A percentile compares a stretch with the other conserved stretches of the same genome.
These are phyloP conservation scores for Rutstroemia sydowiana DNA, from an alignment of 2,329 filamentous ascomycete species.

Conservation along the genomic window DNA sequence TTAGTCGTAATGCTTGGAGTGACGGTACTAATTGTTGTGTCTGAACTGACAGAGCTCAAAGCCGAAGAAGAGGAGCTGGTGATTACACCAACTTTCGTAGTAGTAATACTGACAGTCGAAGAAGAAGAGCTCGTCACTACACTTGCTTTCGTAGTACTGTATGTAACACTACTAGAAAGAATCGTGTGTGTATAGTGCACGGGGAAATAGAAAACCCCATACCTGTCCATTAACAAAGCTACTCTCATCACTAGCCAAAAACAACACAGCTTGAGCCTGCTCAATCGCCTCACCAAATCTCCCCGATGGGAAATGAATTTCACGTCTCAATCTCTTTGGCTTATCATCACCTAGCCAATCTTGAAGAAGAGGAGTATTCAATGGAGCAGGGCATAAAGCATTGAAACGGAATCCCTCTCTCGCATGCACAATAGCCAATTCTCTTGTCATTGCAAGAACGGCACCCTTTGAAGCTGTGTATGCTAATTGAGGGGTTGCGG, in stretches of 20 bases:
- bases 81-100: background rate
- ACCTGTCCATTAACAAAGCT: conserved; percentile 67
- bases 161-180: background rate
- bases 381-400: conserved; percentile 62
- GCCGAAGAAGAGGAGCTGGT: too few relatives aligned
- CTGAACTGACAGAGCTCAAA: too few relatives aligned
- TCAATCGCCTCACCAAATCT: conserved; percentile 73
- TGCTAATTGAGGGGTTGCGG: conserved; percentile 64
- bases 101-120: too few relatives aligned
- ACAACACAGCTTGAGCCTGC: conserved; percentile 67
- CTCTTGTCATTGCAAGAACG: conserved; percentile 65
- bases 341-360: conserved; percentile 69
- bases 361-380: conserved; percentile 69
- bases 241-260: conserved; percentile 67
- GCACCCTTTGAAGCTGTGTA: conserved; percentile 74
- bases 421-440: conserved; percentile 68
- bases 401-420: conserved; percentile 71
- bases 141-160: too few relatives aligned
- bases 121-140: too few relatives aligned
- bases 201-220: background rate
- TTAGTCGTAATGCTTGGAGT: background rate
- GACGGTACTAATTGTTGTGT: too few relatives aligned
- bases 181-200: too few relatives aligned
- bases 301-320: conserved; percentile 68
- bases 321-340: conserved; percentile 61